phyloP scores from a whole-genome alignment of 306 rosid genomes.

The Casuarina glauca region DNA sequence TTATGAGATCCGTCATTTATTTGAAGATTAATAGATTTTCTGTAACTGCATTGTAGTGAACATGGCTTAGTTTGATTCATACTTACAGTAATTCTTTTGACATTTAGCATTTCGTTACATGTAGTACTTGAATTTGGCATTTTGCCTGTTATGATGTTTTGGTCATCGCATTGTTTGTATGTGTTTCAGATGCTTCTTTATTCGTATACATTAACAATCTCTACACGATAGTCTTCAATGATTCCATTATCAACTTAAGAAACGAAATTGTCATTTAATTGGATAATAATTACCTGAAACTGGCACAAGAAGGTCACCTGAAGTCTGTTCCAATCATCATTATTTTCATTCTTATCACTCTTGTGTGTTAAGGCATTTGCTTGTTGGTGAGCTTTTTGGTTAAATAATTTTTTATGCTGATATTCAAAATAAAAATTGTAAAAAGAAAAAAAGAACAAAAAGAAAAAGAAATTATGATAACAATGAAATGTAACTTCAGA shows the following conservation, averaged over 20 bases:
- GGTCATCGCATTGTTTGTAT: background rate
- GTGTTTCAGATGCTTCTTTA: background rate
- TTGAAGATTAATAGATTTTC: no score
- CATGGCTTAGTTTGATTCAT: background rate
- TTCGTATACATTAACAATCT: background rate
- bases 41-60: no score
- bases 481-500: no score
- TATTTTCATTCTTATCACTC: background rate
- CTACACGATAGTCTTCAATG: background rate
- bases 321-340: background rate
- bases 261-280: background rate
- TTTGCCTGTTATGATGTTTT: background rate
- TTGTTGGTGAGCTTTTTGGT: background rate
- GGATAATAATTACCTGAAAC: background rate
- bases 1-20: no score
- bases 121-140: background rate
- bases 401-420: background rate
- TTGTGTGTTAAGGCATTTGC: background rate
- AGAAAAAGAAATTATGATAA: no score
- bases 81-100: background rate
- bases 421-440: background rate
- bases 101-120: background rate
- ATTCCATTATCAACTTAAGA: constrained; percentile 1
- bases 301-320: background rate
- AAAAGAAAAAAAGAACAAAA: no score